Conservation (phyloP, 345 rosid species). For the Kandelia obovata region DNA sequence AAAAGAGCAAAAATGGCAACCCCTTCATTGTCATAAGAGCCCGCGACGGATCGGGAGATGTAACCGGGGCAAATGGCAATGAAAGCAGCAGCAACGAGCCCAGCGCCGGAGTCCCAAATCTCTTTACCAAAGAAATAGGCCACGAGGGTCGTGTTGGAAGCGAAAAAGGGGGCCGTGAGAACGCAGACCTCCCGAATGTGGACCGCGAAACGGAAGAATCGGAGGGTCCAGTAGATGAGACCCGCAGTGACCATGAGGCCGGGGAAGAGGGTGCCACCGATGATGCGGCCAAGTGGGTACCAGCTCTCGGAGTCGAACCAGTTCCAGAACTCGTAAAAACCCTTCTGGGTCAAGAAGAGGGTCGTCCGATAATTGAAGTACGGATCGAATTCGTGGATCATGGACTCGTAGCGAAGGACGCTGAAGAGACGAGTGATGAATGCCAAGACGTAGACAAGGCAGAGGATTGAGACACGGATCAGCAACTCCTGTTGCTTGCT, state of each 20-base stretch:
- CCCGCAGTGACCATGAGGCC: conserved; percentile 96
- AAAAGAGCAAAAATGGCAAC: conserved; percentile 66
- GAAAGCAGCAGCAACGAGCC: conserved; percentile 82
- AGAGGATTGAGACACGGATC: conserved; percentile 75
- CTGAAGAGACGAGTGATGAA: conserved; percentile 85
- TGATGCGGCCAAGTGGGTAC: conserved; percentile 94
- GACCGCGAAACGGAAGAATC: conserved; percentile 72
- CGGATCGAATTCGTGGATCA: conserved; percentile 99
- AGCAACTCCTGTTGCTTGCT: conserved; percentile 93
- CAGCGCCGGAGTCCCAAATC: conserved; percentile 95
- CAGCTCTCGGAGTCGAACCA: conserved; percentile 97
- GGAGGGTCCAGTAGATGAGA: conserved; percentile 59
- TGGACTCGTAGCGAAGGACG: conserved; percentile 92
- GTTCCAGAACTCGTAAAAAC: conserved; percentile 97
- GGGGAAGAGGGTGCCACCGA: conserved; percentile 94
- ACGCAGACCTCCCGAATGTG: conserved; percentile 98
- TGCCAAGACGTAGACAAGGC: conserved; percentile 76
- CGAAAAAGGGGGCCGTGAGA: conserved; percentile 91
- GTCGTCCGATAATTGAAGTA: conserved; percentile 94
- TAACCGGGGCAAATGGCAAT: conserved; percentile 96
- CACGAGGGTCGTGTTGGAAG: conserved; percentile 85
- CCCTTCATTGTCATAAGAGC: conserved; percentile 92
- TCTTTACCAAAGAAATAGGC: conserved; percentile 98
- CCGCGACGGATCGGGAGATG: conserved; percentile 91
- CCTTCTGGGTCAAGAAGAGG: conserved; percentile 69